Evolutionary conservation across 2,329 filamentous ascomycete genomes (phyloP), one percentile per base, ranked within the genome.

Genomic region (Alternaria rosae): DNA sequence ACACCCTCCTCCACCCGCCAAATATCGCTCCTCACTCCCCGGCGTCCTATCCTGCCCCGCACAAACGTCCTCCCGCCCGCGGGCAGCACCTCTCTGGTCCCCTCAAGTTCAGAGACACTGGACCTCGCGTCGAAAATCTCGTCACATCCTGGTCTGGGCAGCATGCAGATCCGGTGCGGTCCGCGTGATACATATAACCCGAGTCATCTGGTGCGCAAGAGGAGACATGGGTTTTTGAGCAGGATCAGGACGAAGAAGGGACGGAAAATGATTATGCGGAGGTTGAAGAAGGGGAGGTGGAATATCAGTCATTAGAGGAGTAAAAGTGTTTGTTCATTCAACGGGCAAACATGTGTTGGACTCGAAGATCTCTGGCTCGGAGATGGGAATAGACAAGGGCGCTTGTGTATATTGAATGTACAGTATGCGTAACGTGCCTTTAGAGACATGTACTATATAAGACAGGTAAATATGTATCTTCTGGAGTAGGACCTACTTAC

Each of bases 161-260:
- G 75, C 35, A 72, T 77, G 23, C 82, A 84, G 68, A 78, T 83
- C 21, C 78, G 82, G 42, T 81, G 80, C 67, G 82, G 80, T 3
- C 83, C 83, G 26, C 82, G 87, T 65, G 78, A 84, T 59, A 89
- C 88, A 28, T 89, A 83, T 71, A 85, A 86, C 57, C 87, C 87
- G 10, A 87, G 84, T 53, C 85, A 88, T 65, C 73, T 84, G 45
- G 85, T 88, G 43, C 82, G 88, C 74, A 90, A 89, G 79, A 81
- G 88, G 65, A 82, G 87, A 69, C 85, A 88, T 78, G 87, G 87
- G 3, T 89, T 88, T 70, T 72, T 89, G 62, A 79, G 83, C 10
- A 76, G 88, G 69, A 66, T 87, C 63, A 80, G 81, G 71, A 82
- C 82, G 21, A 82, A 83, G 71, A 85, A 82, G 54, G 88, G 88